Evolutionary conservation across 2,329 filamentous ascomycete species (phyloP), one percentile per base, ranked within the genome.

Genomic region (Xenosphaeropsis pyriputrescens): DNA sequence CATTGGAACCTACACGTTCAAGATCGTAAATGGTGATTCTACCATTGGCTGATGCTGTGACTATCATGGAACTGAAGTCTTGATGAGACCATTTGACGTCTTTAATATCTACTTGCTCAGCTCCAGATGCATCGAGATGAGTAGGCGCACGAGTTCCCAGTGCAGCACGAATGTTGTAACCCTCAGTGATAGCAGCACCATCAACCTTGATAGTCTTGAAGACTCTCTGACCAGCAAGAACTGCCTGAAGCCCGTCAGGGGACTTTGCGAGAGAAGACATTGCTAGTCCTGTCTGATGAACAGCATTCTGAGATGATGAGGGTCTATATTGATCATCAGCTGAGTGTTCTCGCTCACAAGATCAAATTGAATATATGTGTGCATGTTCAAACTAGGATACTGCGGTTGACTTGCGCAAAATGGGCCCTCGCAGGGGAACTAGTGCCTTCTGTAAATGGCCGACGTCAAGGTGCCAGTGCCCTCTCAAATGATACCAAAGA

Each of bases 11-110:
- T 8, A 71, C 48, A 15, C 68, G 65, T 31, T 61, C 61, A 14
- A 79, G 51, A 51, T 79, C 72, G 48, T 79, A 79, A 42, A 71
- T 63, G 43, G 77, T 77, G 46, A 79, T 75, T 53, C 73, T 72
- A 48, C 75, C 75, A 42, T 70, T 74, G 36, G 70, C 68, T 49
- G 72, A 76, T 2, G 75, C 75, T 0, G 75, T 79, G 45, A 76
- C 73, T 38, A 79, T 65, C 29, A 64, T 67, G 12, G 65, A 63
- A 43, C 66, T 63, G 40, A 52, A 39, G 13, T 59, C 62, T 19
- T 52, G 49, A 42, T 68, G 62, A 16, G 62, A 61, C 65, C 74
- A 74, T 50, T 72, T 74, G 36, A 75, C 72, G 43, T 76, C 71
- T 46, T 70, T 68, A 44, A 79, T 76, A 29, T 73, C 75, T 35